These are phyloP conservation scores for Lachnum nothofagi DNA, from an alignment of 2,329 filamentous ascomycete species.

Conservation along the genomic window DNA sequence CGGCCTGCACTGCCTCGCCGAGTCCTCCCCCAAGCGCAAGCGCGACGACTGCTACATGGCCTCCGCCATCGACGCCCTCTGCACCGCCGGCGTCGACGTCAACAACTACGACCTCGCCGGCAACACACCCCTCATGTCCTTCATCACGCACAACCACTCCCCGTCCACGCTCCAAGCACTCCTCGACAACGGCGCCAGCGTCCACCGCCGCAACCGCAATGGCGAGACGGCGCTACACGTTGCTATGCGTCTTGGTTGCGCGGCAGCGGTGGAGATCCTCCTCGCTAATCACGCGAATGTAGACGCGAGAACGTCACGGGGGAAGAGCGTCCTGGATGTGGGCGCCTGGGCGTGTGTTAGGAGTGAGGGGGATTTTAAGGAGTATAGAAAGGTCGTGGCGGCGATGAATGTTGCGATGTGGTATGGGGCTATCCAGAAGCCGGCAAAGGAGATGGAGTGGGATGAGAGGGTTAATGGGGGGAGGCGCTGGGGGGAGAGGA, in stretches of 20 bases:
- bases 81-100: slow-evolving; percentile 1
- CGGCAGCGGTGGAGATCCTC: neutral
- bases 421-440: neutral
- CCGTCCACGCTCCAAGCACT: neutral
- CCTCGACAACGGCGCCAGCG: slow-evolving; percentile 2
- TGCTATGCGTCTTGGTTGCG: neutral
- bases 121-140: slow-evolving; percentile 10
- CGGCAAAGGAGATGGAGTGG: slow-evolving; percentile 1
- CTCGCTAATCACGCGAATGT: slow-evolving; percentile 3
- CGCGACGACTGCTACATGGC: neutral
- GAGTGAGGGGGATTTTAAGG: neutral
- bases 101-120: slow-evolving; percentile 8
- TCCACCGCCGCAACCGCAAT: slow-evolving; percentile 5
- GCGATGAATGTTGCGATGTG: neutral
- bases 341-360: neutral
- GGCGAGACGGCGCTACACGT: slow-evolving; percentile 14
- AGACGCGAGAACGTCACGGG: slow-evolving; percentile 1
- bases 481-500: no score
- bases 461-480: slow-evolving; percentile 1
- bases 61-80: neutral
- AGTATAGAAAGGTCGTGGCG: neutral
- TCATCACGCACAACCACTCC: neutral
- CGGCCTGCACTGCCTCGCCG: slow-evolving; percentile 5
- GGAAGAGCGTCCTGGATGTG: neutral
- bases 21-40: neutral